Conservation (phyloP, 2,329 filamentous ascomycete genomes). For the Microdochium nivale region DNA sequence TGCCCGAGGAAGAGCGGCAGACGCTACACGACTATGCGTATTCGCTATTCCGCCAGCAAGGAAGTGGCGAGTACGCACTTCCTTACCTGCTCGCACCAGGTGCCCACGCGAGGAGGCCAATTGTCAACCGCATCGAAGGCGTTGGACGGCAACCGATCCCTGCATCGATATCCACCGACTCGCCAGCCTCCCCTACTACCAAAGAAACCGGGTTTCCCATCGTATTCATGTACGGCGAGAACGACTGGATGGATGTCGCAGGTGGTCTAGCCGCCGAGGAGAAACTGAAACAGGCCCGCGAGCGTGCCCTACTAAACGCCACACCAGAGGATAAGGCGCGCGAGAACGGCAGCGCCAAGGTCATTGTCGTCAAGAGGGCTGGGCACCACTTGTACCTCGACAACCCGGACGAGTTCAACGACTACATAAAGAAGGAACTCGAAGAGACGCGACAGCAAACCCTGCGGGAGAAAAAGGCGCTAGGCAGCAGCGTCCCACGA, state of each 20-base stretch:
- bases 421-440: conserved; percentile 42
- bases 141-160: conserved; percentile 65
- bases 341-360: conserved; percentile 77
- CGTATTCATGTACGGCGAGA: conserved; percentile 92
- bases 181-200: conserved; percentile 14
- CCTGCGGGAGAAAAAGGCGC: conserved; percentile 8
- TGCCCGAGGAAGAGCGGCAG: conserved; percentile 71
- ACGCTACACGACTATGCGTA: conserved; percentile 91
- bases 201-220: conserved; percentile 66
- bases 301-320: conserved; percentile 49
- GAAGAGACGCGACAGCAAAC: conserved; percentile 33
- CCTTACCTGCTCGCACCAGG: conserved; percentile 90
- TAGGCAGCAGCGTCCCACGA: too few relatives aligned
- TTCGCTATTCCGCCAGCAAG: conserved; percentile 83
- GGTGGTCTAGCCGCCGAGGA: conserved; percentile 75
- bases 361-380: conserved; percentile 61
- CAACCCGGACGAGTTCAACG: conserved; percentile 50
- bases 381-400: conserved; percentile 54
- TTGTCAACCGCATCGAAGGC: conserved; percentile 79
- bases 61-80: conserved; percentile 88
- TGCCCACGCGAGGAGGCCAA: conserved; percentile 78
- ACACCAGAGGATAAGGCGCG: conserved; percentile 57
- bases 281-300: conserved; percentile 63
- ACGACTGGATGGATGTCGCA: conserved; percentile 97
- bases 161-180: conserved; percentile 15